phyloP scores from a whole-genome alignment of 2,329 filamentous ascomycete species.

The Coniella lustricola region DNA sequence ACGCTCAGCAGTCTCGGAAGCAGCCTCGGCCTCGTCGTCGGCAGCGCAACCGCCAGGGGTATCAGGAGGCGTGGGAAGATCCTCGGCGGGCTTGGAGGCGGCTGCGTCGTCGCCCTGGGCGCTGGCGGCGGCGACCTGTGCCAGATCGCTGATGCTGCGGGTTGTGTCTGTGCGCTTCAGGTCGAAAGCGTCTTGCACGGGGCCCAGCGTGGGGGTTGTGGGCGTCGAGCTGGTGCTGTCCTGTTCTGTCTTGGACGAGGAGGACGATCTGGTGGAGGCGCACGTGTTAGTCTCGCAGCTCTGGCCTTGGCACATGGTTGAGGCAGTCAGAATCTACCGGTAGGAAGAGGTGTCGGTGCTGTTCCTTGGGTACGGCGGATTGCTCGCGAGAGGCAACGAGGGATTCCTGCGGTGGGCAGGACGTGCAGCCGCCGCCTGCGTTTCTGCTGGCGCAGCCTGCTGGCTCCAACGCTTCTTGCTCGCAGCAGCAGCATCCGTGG shows the following conservation, averaged over 20 bases:
- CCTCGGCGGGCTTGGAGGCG: slow-evolving; percentile 1
- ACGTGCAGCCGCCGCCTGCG: too few species aligned
- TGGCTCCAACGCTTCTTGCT: background rate
- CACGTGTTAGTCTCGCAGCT: too few species aligned
- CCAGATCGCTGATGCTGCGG: slow-evolving; percentile 7
- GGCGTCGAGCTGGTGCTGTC: slow-evolving; percentile 3
- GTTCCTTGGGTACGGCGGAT: slow-evolving; percentile 7
- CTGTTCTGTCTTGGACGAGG: slow-evolving; percentile 3
- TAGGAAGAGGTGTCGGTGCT: slow-evolving; percentile 5
- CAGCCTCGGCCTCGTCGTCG: background rate
- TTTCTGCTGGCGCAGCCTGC: too few species aligned
- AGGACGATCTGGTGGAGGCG: background rate
- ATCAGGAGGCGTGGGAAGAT: slow-evolving; percentile 13
- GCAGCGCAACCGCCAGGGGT: slow-evolving; percentile 9
- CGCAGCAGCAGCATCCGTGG: background rate
- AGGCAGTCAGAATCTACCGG: slow-evolving; percentile 1
- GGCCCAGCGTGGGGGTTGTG: slow-evolving; percentile 1
- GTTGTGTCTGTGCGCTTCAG: slow-evolving; percentile 9
- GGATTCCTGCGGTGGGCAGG: slow-evolving; percentile 1
- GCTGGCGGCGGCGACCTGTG: slow-evolving; percentile 1
- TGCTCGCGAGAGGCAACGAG: slow-evolving; percentile 15
- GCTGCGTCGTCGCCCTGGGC: background rate
- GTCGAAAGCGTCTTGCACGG: slow-evolving; percentile 2
- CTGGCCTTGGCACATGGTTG: too few species aligned
- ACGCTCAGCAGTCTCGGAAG: too few species aligned